These are phyloP conservation scores for Leptographium flavum DNA, from an alignment of 2,329 filamentous ascomycete species.

Conservation along the genomic window DNA sequence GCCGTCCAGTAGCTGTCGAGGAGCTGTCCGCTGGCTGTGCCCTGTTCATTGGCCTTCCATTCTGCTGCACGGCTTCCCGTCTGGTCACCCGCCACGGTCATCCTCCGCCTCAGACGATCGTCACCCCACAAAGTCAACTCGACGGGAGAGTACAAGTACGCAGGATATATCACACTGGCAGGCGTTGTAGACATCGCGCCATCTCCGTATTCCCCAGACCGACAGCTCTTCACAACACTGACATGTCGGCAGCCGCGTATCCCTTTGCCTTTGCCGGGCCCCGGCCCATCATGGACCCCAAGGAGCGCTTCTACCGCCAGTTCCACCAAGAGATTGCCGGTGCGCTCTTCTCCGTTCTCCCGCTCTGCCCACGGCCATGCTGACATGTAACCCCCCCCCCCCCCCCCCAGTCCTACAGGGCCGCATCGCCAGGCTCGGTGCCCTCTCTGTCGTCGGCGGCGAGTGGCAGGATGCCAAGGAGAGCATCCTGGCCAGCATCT, in stretches of 20 bases:
- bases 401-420: slow-evolving; percentile 57
- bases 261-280: slow-evolving; percentile 13
- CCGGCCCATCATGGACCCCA: slow-evolving; percentile 33
- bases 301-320: slow-evolving; percentile 72
- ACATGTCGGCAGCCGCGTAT: background rate
- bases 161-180: too few relatives aligned
- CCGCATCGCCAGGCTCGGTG: slow-evolving; percentile 54
- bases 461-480: slow-evolving; percentile 74
- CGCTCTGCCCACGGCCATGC: background rate
- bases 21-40: too few relatives aligned
- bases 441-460: slow-evolving; percentile 48
- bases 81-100: background rate
- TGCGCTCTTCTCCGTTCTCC: slow-evolving; percentile 22
- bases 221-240: too few relatives aligned
- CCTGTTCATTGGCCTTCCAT: background rate
- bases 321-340: slow-evolving; percentile 64
- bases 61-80: background rate
- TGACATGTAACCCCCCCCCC: too few relatives aligned
- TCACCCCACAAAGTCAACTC: background rate
- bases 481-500: slow-evolving; percentile 64
- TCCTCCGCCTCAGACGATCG: background rate
- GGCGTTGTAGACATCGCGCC: background rate
- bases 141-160: too few relatives aligned
- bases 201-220: background rate
- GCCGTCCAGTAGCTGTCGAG: too few relatives aligned